phyloP scores from a whole-genome alignment of 352 stramenopile genomes.

The Globisporangium spiculum region DNA sequence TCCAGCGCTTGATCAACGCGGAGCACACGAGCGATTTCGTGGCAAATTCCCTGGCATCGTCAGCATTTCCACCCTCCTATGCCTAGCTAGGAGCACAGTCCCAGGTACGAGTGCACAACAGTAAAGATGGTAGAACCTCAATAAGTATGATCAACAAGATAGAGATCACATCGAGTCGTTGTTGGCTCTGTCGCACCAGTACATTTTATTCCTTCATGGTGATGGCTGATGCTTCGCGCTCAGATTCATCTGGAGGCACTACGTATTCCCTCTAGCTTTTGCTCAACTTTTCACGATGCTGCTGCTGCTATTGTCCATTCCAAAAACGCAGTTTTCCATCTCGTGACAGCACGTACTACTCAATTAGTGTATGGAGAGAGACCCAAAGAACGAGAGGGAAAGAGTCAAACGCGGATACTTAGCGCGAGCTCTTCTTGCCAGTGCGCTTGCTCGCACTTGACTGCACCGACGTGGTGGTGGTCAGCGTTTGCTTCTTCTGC shows the following conservation, averaged over 20 bases:
- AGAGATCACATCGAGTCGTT: neutral
- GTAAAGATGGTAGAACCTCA: neutral
- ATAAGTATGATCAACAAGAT: neutral
- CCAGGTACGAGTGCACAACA: neutral
- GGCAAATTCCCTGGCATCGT: neutral
- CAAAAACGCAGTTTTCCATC: constrained; percentile 1
- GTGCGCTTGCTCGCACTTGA: constrained; percentile 13
- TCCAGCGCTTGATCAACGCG: neutral
- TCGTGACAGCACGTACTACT: neutral
- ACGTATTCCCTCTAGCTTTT: neutral
- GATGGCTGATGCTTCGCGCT: neutral
- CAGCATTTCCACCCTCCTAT: neutral
- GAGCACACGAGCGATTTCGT: neutral
- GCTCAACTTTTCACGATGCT: neutral
- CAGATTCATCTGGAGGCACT: neutral
- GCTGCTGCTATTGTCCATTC: constrained; percentile 10
- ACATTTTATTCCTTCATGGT: neutral
- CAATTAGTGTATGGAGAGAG: neutral
- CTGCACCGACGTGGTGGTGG: neutral
- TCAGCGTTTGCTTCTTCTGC: constrained; percentile 8
- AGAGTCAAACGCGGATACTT: neutral
- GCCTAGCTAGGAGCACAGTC: neutral
- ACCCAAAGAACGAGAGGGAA: neutral
- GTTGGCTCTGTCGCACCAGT: neutral
- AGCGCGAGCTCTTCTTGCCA: constrained; percentile 16